Evolutionary conservation across 805 yeast species (phyloP).

Genomic region (Candida ulmi): DNA sequence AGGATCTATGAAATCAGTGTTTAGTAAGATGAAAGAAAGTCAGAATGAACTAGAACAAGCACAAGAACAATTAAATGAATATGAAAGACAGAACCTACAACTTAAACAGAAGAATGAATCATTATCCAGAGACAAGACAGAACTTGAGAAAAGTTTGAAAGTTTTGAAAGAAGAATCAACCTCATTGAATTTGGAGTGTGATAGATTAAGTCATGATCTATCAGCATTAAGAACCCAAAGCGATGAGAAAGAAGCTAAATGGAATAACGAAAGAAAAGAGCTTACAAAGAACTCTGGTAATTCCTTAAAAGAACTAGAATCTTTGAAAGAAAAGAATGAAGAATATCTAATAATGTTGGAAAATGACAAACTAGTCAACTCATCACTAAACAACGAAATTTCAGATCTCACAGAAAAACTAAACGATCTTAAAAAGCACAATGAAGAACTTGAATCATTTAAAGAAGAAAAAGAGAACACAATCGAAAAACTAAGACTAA

Average conservation of each 20-base stretch:
- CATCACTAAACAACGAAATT: slow-evolving; percentile 34
- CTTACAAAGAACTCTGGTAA: slow-evolving; percentile 13
- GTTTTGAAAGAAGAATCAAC: slow-evolving; percentile 37
- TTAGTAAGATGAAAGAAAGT: slow-evolving; percentile 67
- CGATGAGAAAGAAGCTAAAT: slow-evolving; percentile 12
- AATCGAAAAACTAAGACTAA: slow-evolving; percentile 2
- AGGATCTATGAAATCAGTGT: slow-evolving; percentile 69
- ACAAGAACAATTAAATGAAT: slow-evolving; percentile 43
- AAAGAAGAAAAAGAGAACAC: neutral
- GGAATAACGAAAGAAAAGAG: slow-evolving; percentile 10
- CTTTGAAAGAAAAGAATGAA: slow-evolving; percentile 33
- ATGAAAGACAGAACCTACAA: slow-evolving; percentile 36
- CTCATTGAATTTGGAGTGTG: slow-evolving; percentile 49
- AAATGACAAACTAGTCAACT: slow-evolving; percentile 27
- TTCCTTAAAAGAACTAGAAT: slow-evolving; percentile 34
- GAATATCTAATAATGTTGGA: slow-evolving; percentile 30
- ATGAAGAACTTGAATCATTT: neutral
- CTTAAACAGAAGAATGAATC: slow-evolving; percentile 29
- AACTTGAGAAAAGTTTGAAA: slow-evolving; percentile 26
- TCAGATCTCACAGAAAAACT: slow-evolving; percentile 25
- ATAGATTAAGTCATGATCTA: slow-evolving; percentile 37
- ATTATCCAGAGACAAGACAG: slow-evolving; percentile 27
- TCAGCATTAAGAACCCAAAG: slow-evolving; percentile 31
- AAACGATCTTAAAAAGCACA: slow-evolving; percentile 4
- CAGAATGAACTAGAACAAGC: slow-evolving; percentile 55